Percentiles rank a stretch among this genome's conserved stretches.
Conservation (phyloP, 2,329 filamentous ascomycete species). For the Botrytis byssoidea region DNA sequence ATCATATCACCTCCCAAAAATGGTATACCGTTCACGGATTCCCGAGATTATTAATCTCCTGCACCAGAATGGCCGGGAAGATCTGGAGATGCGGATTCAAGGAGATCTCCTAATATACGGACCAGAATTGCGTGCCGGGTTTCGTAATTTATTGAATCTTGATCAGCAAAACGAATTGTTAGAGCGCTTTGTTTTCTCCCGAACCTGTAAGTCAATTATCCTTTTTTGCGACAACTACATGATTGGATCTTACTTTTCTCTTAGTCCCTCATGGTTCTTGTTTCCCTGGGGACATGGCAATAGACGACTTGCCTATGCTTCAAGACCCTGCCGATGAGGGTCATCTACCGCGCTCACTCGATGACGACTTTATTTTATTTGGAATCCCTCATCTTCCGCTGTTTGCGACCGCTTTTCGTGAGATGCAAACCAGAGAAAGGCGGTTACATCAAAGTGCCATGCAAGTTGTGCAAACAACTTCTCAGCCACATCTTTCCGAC, state of each 20-base stretch:
- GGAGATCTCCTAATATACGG: not conserved
- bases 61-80: not conserved
- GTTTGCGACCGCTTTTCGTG: not conserved
- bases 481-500: no score
- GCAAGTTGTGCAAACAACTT: not conserved
- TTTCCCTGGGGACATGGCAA: not conserved
- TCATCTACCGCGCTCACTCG: accelerated
- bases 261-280: not conserved
- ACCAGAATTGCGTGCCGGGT: not conserved
- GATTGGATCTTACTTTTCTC: not conserved
- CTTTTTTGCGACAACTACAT: not conserved
- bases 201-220: not conserved
- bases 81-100: not conserved
- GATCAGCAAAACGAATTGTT: not conserved
- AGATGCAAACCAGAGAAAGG: not conserved
- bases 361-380: not conserved
- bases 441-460: not conserved
- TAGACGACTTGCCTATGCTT: not conserved
- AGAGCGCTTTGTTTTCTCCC: not conserved
- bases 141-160: not conserved
- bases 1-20: not conserved
- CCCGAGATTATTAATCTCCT: not conserved
- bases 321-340: not conserved
- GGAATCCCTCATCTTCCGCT: not conserved
- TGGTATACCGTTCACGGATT: not conserved